Base-by-base conservation (phyloP, 2,329 filamentous ascomycete species). In the Escovopsis sp. region DNA sequence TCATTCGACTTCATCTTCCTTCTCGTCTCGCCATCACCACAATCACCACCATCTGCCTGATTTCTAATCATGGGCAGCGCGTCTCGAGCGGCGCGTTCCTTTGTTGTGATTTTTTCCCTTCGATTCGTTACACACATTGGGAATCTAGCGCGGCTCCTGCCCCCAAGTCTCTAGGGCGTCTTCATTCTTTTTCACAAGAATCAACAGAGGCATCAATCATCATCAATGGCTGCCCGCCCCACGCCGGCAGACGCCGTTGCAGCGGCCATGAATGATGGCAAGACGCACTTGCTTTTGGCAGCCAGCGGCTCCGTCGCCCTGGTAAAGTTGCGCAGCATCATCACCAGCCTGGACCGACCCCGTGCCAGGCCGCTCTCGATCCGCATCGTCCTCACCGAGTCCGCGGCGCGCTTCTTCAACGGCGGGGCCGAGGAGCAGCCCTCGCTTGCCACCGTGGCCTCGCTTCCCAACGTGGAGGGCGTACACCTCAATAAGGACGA, bases 401-500 rank as follows among this genome's bases (percentile, higher is more conserved):
- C 80, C 2, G 84, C 89, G 0, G 63, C 72, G 23, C 70, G 79
- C 28, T 96, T 96, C 59, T 75, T 96, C 1, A 67, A 68, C 11
- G 84, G 82, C 26, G 85, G 94, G 57, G 75, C 77, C 32, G 56
- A 61, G 3, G 88, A 95, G 59, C 86, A 95, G 58, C 86, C 88
- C 0, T 66, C 70, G 1, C 58, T 91, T 2, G 62, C 68, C 0
- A 61, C 71, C 1, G 64, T 95, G 4, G 61, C 66, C 11, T 52
- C 61, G 3, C 61, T 85, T 5, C 75, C 78, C 3, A 80, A 82
- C 49, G 83, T 96, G 6, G 86, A 93, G 36, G 84, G 70, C 18
- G 70, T 95, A 39, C 88, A 94, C 61, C 67, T 72, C 8, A 86
- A 96, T 56, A 74, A 76, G n/a, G 84, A 88, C 49, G 91, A 96